A percentile compares a stretch with the other conserved stretches of the same genome.
These are phyloP conservation scores for Penicillium silybi DNA, from an alignment of 495 filamentous ascomycete genomes.

Conservation along the genomic window DNA sequence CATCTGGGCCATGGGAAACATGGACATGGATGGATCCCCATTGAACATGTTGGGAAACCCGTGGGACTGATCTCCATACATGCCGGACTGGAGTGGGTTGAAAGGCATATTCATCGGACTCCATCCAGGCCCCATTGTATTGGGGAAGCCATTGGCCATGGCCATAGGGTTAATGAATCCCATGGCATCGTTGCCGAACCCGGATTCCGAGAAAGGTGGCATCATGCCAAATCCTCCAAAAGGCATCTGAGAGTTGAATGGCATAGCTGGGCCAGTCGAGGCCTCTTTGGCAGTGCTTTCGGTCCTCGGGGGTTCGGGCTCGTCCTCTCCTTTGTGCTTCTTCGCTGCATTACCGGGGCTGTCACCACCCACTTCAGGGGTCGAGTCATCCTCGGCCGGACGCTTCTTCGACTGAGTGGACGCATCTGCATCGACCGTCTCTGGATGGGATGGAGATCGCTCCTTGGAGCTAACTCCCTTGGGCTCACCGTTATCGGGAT, in stretches of 20 bases:
- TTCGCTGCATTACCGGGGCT: constrained; percentile 23
- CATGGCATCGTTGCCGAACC: constrained; percentile 39
- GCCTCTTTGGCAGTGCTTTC: constrained; percentile 11
- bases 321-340: constrained; percentile 34
- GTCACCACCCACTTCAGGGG: constrained; percentile 21
- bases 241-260: constrained; percentile 35
- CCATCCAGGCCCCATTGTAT: constrained; percentile 39
- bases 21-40: constrained; percentile 39
- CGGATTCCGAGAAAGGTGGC: constrained; percentile 37
- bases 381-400: constrained; percentile 67
- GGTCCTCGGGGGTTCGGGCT: background rate
- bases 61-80: constrained; percentile 45
- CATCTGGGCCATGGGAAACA: constrained; percentile 36
- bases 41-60: constrained; percentile 40
- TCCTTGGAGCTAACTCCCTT: constrained; percentile 15
- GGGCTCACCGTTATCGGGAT: constrained; percentile 8
- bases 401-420: constrained; percentile 63
- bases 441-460: constrained; percentile 37
- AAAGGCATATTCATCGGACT: constrained; percentile 52
- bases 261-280: constrained; percentile 8
- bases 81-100: constrained; percentile 35
- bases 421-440: constrained; percentile 7
- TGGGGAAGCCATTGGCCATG: constrained; percentile 44
- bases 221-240: constrained; percentile 32
- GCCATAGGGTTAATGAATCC: constrained; percentile 55